Evolutionary conservation across 768 basidiomycete genomes (phyloP).

Genomic region (Pisolithus microcarpus): DNA sequence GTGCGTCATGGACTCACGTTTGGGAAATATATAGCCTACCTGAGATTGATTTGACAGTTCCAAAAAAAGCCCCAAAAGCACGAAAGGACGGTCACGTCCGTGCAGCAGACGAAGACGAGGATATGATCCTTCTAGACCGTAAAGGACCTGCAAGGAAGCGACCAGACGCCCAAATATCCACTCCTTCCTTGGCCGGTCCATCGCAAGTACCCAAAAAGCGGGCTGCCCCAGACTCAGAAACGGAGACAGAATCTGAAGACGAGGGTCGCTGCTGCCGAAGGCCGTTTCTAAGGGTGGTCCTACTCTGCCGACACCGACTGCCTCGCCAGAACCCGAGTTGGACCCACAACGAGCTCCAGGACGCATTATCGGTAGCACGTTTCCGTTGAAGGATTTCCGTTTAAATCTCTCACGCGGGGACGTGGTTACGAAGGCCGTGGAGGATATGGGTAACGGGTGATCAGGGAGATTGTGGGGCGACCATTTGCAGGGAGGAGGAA

Average conservation of each 20-base stretch:
- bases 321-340: constrained; percentile 37
- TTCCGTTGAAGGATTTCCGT: constrained; percentile 72
- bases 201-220: constrained; percentile 14
- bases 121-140: constrained; percentile 49
- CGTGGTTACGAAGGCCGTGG: constrained; percentile 77
- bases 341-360: constrained; percentile 56
- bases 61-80: constrained; percentile 49
- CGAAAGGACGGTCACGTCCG: constrained; percentile 59
- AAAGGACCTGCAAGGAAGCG: constrained; percentile 17
- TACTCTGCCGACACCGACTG: constrained; percentile 46
- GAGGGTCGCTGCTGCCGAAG: constrained; percentile 16
- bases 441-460: constrained; percentile 67
- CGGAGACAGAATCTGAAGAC: constrained; percentile 33
- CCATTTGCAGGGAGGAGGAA: constrained; percentile 67
- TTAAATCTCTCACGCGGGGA: constrained; percentile 66
- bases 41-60: constrained; percentile 34
- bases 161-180: constrained; percentile 8
- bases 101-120: constrained; percentile 54
- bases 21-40: too few species aligned
- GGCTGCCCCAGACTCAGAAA: constrained; percentile 39
- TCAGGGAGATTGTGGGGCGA: constrained; percentile 58
- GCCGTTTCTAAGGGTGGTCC: constrained; percentile 10
- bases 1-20: constrained; percentile 28
- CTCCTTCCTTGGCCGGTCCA: constrained; percentile 2
- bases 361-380: constrained; percentile 66